Percentiles rank a stretch among this genome's conserved stretches.
Evolutionary conservation across 306 rosid species (phyloP).

Genomic region (Sindora glabra): DNA sequence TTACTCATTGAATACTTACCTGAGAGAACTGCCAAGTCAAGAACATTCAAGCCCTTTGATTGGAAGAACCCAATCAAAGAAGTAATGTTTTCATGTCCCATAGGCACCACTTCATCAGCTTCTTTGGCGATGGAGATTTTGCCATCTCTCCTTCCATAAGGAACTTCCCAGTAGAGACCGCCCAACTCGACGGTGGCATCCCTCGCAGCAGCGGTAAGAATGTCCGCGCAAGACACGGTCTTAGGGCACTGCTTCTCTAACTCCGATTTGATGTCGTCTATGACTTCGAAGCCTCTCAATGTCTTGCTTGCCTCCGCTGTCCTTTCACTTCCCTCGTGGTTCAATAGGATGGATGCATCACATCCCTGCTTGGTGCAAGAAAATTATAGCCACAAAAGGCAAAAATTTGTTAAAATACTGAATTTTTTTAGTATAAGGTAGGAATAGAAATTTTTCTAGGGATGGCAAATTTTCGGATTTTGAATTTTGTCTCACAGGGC

Average conservation of each 20-base stretch:
- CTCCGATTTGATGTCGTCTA: constrained; percentile 71
- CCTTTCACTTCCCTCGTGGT: constrained; percentile 77
- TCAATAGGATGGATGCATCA: constrained; percentile 63
- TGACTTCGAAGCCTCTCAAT: constrained; percentile 68
- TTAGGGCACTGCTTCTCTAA: constrained; percentile 59
- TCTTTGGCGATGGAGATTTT: constrained; percentile 44
- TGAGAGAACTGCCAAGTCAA: constrained; percentile 72
- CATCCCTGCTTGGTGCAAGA: too few species aligned
- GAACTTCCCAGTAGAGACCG: constrained; percentile 67
- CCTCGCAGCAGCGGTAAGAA: constrained; percentile 55
- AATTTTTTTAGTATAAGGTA: not conserved
- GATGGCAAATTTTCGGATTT: too few species aligned
- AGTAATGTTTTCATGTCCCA: constrained; percentile 61
- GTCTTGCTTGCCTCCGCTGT: constrained; percentile 54
- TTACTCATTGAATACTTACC: constrained; percentile 14
- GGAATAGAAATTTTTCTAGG: too few species aligned
- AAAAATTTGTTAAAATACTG: not conserved
- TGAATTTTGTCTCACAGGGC: too few species aligned
- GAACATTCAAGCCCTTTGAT: constrained; percentile 50
- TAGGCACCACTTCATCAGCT: constrained; percentile 46
- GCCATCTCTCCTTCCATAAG: constrained; percentile 76
- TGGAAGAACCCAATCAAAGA: constrained; percentile 50
- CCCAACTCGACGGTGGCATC: constrained; percentile 62
- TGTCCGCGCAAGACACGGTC: constrained; percentile 71
- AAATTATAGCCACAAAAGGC: too few species aligned